Percentiles rank a stretch among this genome's conserved stretches.
phyloP scores from a whole-genome alignment of 179 eudicot genomes.

The Heliamphora pulchella region DNA sequence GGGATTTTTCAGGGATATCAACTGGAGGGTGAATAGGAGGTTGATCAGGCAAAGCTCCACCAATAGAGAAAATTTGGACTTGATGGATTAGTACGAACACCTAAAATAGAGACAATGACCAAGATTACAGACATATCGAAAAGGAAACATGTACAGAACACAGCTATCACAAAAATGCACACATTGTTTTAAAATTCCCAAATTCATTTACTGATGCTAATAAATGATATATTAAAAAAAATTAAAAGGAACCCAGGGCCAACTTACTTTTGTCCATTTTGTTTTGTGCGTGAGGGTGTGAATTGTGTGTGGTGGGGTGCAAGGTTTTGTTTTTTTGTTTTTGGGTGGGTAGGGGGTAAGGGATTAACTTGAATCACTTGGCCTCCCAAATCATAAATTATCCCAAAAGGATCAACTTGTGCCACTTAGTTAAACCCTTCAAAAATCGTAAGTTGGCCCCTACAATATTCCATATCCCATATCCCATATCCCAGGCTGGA shows the following conservation, averaged over 20 bases:
- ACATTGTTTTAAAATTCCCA: neutral
- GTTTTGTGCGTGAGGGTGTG: no score
- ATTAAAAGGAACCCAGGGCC: no score
- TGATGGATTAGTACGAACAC: constrained; percentile 80
- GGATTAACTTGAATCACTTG: no score
- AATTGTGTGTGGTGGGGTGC: no score
- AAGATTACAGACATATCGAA: neutral
- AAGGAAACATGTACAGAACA: neutral
- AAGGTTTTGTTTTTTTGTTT: no score
- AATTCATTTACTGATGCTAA: neutral
- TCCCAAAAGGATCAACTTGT: neutral
- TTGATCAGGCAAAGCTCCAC: constrained; percentile 67
- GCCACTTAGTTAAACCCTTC: neutral
- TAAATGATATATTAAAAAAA: neutral
- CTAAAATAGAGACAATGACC: constrained; percentile 26
- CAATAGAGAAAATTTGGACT: constrained; percentile 61
- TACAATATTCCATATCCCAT: neutral
- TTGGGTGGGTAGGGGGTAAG: no score
- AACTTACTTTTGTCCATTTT: no score
- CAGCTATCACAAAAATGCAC: neutral
- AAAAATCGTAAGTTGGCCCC: neutral
- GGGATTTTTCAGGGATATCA: constrained; percentile 44
- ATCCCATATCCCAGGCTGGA: neutral
- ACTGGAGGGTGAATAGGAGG: constrained; percentile 44
- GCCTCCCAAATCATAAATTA: no score